Percentiles rank a stretch among this genome's conserved stretches.
Evolutionary conservation across 306 rosid species (phyloP).

Genomic region (Rosa rugosa): DNA sequence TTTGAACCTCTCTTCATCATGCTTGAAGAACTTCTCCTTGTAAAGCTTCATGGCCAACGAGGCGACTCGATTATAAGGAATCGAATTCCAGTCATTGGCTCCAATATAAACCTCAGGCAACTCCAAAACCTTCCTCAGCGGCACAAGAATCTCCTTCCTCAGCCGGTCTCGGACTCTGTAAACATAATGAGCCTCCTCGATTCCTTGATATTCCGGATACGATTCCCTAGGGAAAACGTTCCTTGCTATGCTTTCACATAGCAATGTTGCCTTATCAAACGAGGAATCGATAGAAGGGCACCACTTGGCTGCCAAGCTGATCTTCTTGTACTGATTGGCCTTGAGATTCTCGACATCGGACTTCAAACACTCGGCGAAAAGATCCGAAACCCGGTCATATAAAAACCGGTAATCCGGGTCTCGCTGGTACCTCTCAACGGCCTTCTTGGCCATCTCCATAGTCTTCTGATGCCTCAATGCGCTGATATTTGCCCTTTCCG

Average conservation of each 20-base stretch:
- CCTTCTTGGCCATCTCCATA: slow-evolving; percentile 54
- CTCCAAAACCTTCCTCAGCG: slow-evolving; percentile 47
- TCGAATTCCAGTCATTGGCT: slow-evolving; percentile 44
- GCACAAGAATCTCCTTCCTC: slow-evolving; percentile 60
- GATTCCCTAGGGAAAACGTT: slow-evolving; percentile 47
- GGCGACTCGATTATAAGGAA: slow-evolving; percentile 58
- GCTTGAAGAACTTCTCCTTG: background rate
- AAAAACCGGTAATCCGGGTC: slow-evolving; percentile 28
- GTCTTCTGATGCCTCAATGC: slow-evolving; percentile 34
- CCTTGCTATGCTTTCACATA: slow-evolving; percentile 59
- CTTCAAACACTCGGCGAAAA: slow-evolving; percentile 51
- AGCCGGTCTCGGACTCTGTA: slow-evolving; percentile 42
- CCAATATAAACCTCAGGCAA: slow-evolving; percentile 35
- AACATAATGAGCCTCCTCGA: slow-evolving; percentile 46
- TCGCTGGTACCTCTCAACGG: slow-evolving; percentile 25
- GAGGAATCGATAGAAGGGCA: slow-evolving; percentile 68
- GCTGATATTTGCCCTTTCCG: slow-evolving; percentile 38
- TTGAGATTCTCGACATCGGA: slow-evolving; percentile 41
- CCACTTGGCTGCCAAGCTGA: slow-evolving; percentile 71
- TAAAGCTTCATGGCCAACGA: background rate
- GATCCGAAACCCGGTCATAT: slow-evolving; percentile 44
- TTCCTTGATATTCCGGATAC: slow-evolving; percentile 42
- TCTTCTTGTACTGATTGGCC: slow-evolving; percentile 17
- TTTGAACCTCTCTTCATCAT: background rate
- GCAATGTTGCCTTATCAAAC: slow-evolving; percentile 46